These are phyloP conservation scores for Xylaria polymorpha DNA, from an alignment of 2,329 filamentous ascomycete genomes.

Conservation along the genomic window DNA sequence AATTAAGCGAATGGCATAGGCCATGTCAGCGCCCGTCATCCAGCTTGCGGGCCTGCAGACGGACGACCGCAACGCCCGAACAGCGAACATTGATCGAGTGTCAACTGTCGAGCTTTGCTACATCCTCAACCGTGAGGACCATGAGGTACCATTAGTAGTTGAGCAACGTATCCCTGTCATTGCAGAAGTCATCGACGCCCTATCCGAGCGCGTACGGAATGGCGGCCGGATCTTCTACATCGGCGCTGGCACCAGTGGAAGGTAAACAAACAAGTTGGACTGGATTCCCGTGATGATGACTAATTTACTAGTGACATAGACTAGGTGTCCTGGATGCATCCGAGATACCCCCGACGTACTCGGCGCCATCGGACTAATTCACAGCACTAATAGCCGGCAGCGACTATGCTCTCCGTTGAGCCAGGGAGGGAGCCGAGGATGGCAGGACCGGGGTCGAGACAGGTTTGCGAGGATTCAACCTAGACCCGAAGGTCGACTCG, in stretches of 20 bases:
- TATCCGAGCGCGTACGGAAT: slow-evolving; percentile 33
- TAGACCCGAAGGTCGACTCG: slow-evolving; percentile 30
- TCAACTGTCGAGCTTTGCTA: slow-evolving; percentile 29
- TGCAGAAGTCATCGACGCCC: slow-evolving; percentile 25
- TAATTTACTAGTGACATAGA: slow-evolving; percentile 11
- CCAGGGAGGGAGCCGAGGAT: slow-evolving; percentile 35
- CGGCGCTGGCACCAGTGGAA: slow-evolving; percentile 34
- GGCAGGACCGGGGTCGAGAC: slow-evolving; percentile 13
- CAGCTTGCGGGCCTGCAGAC: slow-evolving; percentile 33
- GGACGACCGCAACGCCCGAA: slow-evolving; percentile 23
- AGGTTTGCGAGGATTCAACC: slow-evolving; percentile 19
- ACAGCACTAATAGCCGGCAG: slow-evolving; percentile 33
- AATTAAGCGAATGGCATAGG: neutral
- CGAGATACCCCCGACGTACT: slow-evolving; percentile 35
- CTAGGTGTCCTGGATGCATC: slow-evolving; percentile 35
- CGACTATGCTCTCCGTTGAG: slow-evolving; percentile 31
- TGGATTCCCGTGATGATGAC: neutral
- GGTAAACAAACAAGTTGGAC: slow-evolving; percentile 11
- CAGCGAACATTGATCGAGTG: slow-evolving; percentile 20
- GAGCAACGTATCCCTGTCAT: slow-evolving; percentile 29
- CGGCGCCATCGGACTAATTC: slow-evolving; percentile 24
- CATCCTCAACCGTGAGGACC: slow-evolving; percentile 30
- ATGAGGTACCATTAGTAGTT: slow-evolving; percentile 19
- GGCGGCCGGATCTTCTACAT: slow-evolving; percentile 35
- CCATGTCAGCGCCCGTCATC: slow-evolving; percentile 13